Percentiles rank a stretch among this genome's conserved stretches.
phyloP scores from a whole-genome alignment of 768 basidiomycete genomes.

The Amanita rubescens region DNA sequence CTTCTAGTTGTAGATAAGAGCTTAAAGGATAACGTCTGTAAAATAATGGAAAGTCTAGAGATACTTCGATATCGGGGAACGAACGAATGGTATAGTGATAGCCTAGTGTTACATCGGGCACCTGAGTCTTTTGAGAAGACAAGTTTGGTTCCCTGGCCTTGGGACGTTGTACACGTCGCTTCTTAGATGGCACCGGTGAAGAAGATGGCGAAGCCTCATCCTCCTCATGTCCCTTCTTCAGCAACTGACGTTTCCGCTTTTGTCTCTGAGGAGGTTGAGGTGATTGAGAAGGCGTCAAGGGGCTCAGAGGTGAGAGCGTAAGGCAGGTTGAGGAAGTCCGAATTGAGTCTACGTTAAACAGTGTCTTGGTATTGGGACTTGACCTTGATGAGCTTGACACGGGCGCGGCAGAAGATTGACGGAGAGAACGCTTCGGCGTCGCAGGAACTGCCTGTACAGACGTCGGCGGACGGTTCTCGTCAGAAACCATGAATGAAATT shows the following conservation, averaged over 20 bases:
- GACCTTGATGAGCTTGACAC: neutral
- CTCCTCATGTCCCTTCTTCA: neutral
- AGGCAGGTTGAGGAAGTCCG: constrained; percentile 1
- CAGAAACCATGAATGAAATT: neutral
- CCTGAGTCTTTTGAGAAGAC: no score
- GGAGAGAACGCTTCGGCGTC: neutral
- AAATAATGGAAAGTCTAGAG: constrained; percentile 48
- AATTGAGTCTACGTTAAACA: neutral
- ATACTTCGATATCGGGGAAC: constrained; percentile 45
- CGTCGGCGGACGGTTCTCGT: neutral
- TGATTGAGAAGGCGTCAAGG: constrained; percentile 14
- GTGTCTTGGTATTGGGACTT: neutral
- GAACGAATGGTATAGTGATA: constrained; percentile 32
- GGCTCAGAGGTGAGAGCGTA: constrained; percentile 22
- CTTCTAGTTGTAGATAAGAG: constrained; percentile 38
- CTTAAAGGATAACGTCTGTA: constrained; percentile 68
- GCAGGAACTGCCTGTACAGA: neutral
- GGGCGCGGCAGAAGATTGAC: neutral
- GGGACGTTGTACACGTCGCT: neutral
- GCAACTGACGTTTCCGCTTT: neutral
- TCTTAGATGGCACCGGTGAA: neutral
- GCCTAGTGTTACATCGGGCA: no score
- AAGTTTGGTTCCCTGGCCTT: neutral
- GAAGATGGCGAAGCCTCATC: constrained; percentile 3
- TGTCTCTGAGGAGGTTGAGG: neutral